Base-by-base conservation (phyloP, 257 asterid species). In the Leptodermis oblonga region DNA sequence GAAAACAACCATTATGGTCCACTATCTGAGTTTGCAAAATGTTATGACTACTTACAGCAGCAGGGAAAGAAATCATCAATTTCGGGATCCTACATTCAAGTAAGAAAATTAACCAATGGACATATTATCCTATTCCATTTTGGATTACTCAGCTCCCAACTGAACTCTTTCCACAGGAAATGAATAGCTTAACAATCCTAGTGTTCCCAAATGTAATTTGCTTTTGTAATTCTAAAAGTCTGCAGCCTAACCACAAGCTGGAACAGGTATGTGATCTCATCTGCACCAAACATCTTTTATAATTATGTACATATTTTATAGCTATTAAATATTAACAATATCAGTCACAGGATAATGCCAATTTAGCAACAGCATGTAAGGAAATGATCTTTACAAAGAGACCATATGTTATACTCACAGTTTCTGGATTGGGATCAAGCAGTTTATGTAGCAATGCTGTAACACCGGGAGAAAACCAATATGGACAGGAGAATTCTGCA, bases 401-500 rank as follows among this genome's bases (percentile, higher is more conserved):
- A 52, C 62, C 56, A 34, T 4, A 33, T 10, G 12, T 61, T 70
- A 43, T 58, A 88, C 93, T 85, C 79, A 94, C 97, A 70, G 92
- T 81, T 76, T 77, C 85, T 63, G 97, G 96, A 74, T 87, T 86
- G 48, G 96, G 92, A 80, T 94, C 94, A 45, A 94, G 95, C 74
- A 91, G 79, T 83, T 82, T 85, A 56, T 69, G 88, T 73, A 94
- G 83, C 83, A 94, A 74, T 69, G 90, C 82, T 56, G 77, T 78
- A 64, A 86, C 92, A 65, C 84, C 90, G 9, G 87, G 82, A 78
- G 97, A 86, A 82, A 94, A 89, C 97, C 96, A 94, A 70, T 62
- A 81, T 69, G 99, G 99, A 80, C 95, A 94, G 23, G 85, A 79
- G 82, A 90, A 94, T 45, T 87, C 85, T 23, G 97, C 97, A 72